These are phyloP conservation scores for Pythium volutum DNA, from an alignment of 352 stramenopile species.

Conservation along the genomic window DNA sequence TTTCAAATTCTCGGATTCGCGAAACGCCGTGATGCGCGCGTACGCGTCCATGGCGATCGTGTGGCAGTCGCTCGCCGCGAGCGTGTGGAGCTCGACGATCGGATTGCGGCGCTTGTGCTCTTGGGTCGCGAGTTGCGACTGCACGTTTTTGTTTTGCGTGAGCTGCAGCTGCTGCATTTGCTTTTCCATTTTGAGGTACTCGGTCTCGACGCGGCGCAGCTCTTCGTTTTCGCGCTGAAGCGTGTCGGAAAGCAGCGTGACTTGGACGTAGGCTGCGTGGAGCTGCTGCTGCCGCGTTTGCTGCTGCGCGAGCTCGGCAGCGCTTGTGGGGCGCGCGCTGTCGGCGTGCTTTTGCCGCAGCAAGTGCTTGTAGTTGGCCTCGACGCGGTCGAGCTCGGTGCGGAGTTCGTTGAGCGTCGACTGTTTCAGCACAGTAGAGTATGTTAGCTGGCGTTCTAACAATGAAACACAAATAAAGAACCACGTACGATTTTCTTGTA, in stretches of 20 bases:
- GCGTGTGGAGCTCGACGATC: slow-evolving; percentile 37
- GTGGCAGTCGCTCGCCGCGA: slow-evolving; percentile 41
- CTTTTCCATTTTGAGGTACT: slow-evolving; percentile 47
- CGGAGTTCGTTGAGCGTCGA: slow-evolving; percentile 61
- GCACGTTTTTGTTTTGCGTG: slow-evolving; percentile 38
- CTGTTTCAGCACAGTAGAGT: too few species aligned
- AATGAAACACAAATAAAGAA: too few species aligned
- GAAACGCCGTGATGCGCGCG: slow-evolving; percentile 48
- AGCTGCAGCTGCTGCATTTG: slow-evolving; percentile 38
- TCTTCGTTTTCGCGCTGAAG: slow-evolving; percentile 56
- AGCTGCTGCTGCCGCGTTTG: slow-evolving; percentile 22
- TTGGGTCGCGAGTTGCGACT: slow-evolving; percentile 24
- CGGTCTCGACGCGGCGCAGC: slow-evolving; percentile 39
- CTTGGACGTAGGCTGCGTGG: slow-evolving; percentile 45
- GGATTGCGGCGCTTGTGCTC: slow-evolving; percentile 44
- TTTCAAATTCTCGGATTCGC: slow-evolving; percentile 41
- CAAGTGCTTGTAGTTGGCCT: slow-evolving; percentile 43
- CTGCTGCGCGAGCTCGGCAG: slow-evolving; percentile 7
- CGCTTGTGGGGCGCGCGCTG: slow-evolving; percentile 20
- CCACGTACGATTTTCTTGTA: slow-evolving; percentile 82
- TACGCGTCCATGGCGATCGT: slow-evolving; percentile 48
- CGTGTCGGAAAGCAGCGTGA: slow-evolving; percentile 45
- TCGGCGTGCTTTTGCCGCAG: slow-evolving; percentile 27
- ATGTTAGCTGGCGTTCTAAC: too few species aligned
- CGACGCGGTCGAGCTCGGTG: slow-evolving; percentile 34